A percentile compares a stretch with the other conserved stretches of the same genome.
Evolutionary conservation across 2,329 filamentous ascomycete genomes (phyloP).

Genomic region (Scedosporium apiospermum): DNA sequence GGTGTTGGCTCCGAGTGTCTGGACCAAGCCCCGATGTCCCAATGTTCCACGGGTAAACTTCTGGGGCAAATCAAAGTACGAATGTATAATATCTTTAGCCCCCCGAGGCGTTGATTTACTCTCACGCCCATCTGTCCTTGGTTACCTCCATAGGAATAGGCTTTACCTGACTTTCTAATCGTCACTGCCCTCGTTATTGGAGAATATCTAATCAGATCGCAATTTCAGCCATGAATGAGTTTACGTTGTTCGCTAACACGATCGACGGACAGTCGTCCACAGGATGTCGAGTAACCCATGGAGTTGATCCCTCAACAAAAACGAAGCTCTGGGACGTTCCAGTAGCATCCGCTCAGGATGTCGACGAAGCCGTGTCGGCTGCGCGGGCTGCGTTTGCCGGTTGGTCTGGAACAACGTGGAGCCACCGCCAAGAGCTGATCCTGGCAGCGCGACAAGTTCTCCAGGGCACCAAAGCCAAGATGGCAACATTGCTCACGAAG

Average conservation of each 20-base stretch:
- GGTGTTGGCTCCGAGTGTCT: too few relatives aligned
- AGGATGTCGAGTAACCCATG: not conserved
- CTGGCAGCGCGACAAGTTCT: constrained; percentile 24
- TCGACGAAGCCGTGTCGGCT: constrained; percentile 18
- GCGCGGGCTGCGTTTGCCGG: constrained; percentile 17
- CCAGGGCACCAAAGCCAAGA: constrained; percentile 20
- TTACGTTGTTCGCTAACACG: not conserved
- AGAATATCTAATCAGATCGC: too few relatives aligned
- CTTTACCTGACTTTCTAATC: too few relatives aligned
- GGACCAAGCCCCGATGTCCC: too few relatives aligned
- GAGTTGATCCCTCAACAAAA: constrained; percentile 21
- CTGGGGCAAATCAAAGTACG: too few relatives aligned
- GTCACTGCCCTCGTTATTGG: too few relatives aligned
- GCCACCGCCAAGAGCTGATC: constrained; percentile 19
- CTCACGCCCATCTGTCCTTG: too few relatives aligned
- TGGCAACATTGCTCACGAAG: constrained; percentile 10
- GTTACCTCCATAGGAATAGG: too few relatives aligned
- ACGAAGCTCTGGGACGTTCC: constrained; percentile 20
- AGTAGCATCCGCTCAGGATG: constrained; percentile 17
- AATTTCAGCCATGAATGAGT: too few relatives aligned
- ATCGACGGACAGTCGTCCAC: not conserved
- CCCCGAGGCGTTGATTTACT: too few relatives aligned
- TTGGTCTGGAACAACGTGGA: constrained; percentile 17
- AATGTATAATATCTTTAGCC: too few relatives aligned
- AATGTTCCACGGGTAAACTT: too few relatives aligned